Base-by-base conservation (phyloP, 78 protist genomes). In the Dictyostelium citrinum region DNA sequence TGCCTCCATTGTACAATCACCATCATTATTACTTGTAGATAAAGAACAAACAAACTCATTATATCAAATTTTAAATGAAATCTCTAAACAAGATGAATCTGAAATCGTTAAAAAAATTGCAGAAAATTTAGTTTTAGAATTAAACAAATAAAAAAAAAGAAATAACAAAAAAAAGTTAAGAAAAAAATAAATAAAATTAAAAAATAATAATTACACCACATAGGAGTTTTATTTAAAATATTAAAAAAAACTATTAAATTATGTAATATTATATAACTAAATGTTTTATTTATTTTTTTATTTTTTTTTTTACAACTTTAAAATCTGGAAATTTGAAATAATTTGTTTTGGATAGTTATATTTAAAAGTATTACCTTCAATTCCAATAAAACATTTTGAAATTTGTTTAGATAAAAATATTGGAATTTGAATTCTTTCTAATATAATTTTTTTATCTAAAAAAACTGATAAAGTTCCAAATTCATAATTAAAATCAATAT, bases 91-190 rank as follows among this genome's bases (percentile, higher is more conserved):
- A 80, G 84, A 80, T 49, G 74, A 80, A 78, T 88, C 93, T 31
- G 82, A 88, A 49, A 88, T 88, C 29, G 93, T 61, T 17, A 88
- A 88, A 35, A 88, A 43, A 8, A 78, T 88, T 67, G 84, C 93
- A 29, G 92, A 86, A 29, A 84, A 58, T 75, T 41, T 75, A 55
- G 31, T 41, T 41, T 31, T 31, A 75, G 41, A 41, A 22, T 75
- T 41, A 75, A 75, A 41, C 16, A 31, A 22, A 24, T 16, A 24
- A 45, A 43, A 10, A 43, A 43, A 43, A 43, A 43, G 9, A 6
- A 43, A 43, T 6, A 43, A 43, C 0, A 43, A 43, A 10, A 43
- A 43, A 43, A 43, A 43, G 8, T 43, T 6, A 8, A 10, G 9
- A 43, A 43, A 43, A 39, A 5, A 39, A 39, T 5, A 39, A 39